A percentile compares a stretch with the other conserved stretches of the same genome.
These are phyloP conservation scores for Pleurotus citrinopileatus DNA, from an alignment of 768 basidiomycete genomes.

Conservation along the genomic window DNA sequence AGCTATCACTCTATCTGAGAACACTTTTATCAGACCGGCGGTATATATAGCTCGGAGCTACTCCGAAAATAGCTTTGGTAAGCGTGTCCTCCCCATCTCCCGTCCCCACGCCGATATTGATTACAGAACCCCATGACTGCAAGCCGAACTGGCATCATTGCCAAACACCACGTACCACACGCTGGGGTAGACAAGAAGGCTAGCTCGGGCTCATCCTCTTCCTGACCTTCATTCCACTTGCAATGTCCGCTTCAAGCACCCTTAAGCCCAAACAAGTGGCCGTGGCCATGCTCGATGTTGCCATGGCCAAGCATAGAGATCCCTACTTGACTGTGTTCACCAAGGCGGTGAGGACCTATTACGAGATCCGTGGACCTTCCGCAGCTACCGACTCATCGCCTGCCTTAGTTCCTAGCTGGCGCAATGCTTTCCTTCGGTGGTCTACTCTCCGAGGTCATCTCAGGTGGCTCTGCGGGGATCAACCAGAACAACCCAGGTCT, in stretches of 20 bases:
- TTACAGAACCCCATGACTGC: not conserved
- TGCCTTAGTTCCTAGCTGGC: constrained; percentile 59
- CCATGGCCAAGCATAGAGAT: constrained; percentile 61
- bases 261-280: constrained; percentile 61
- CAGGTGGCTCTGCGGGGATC: constrained; percentile 55
- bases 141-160: constrained; percentile 10
- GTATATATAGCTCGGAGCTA: too few species aligned
- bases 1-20: too few species aligned
- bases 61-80: constrained; percentile 1
- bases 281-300: constrained; percentile 50
- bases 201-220: too few species aligned
- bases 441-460: constrained; percentile 55
- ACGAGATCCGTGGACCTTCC: not conserved
- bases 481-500: constrained; percentile 58
- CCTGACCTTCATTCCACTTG: not conserved
- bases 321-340: constrained; percentile 59
- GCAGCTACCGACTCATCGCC: not conserved
- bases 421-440: constrained; percentile 77
- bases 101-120: not conserved
- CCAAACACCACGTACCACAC: constrained; percentile 12
- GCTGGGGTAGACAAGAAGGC: not conserved
- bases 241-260: constrained; percentile 31
- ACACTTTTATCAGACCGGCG: too few species aligned
- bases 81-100: not conserved
- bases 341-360: constrained; percentile 44